Evolutionary conservation across 352 stramenopile genomes (phyloP).

Genomic region (Albugo laibachii): DNA sequence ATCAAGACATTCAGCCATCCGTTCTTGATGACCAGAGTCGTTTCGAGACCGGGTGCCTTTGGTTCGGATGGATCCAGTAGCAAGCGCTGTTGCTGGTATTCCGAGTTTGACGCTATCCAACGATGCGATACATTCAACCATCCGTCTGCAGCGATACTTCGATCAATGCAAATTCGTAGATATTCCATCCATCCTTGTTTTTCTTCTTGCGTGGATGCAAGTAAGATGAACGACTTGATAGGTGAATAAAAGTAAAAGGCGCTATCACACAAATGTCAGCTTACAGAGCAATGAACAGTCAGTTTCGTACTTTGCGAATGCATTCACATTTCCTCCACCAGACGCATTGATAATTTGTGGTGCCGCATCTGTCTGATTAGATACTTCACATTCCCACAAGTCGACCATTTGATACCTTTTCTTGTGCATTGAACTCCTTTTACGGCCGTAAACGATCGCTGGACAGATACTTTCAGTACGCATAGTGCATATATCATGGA

Average conservation of each 20-base stretch:
- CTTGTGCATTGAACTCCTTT: slow-evolving; percentile 35
- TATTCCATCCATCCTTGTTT: slow-evolving; percentile 35
- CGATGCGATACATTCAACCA: slow-evolving; percentile 14
- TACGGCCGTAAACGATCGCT: slow-evolving; percentile 56
- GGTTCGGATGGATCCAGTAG: slow-evolving; percentile 45
- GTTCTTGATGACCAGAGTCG: slow-evolving; percentile 69
- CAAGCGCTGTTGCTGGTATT: slow-evolving; percentile 8
- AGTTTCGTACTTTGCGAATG: no score
- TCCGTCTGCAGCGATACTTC: slow-evolving; percentile 18
- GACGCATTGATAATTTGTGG: slow-evolving; percentile 44
- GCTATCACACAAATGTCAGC: slow-evolving; percentile 10
- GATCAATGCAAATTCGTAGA: slow-evolving; percentile 43
- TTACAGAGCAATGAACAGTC: no score
- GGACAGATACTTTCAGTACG: not conserved
- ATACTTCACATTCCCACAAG: slow-evolving; percentile 58
- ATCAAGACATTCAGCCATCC: slow-evolving; percentile 59
- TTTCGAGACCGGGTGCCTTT: slow-evolving; percentile 40
- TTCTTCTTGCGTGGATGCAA: slow-evolving; percentile 39
- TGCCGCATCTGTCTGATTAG: slow-evolving; percentile 41
- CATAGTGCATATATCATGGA: not conserved
- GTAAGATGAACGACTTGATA: slow-evolving; percentile 72
- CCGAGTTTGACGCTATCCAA: slow-evolving; percentile 34
- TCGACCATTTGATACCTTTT: slow-evolving; percentile 71
- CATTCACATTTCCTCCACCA: slow-evolving; percentile 5
- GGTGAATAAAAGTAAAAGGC: slow-evolving; percentile 75